phyloP scores from a whole-genome alignment of 73 alveolate genomes.

The Paramecium caudatum region DNA sequence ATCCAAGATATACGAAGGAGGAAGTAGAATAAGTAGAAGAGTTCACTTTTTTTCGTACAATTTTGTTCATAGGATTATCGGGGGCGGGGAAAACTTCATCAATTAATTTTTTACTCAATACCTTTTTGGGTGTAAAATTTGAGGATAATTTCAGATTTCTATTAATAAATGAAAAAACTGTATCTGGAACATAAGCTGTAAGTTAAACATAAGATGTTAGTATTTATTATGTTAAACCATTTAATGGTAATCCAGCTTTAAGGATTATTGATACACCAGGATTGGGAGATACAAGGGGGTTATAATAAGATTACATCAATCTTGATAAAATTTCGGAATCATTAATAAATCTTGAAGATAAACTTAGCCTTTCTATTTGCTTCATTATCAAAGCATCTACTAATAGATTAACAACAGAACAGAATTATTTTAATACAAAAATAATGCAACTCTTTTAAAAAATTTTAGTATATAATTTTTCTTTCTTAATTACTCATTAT shows the following conservation, averaged over 20 bases:
- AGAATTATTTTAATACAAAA: constrained; percentile 36
- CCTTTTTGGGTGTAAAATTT: constrained; percentile 67
- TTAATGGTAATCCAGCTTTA: constrained; percentile 57
- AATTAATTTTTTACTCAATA: constrained; percentile 68
- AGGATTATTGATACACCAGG: constrained; percentile 75
- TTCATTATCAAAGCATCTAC: constrained; percentile 46
- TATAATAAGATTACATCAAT: not conserved
- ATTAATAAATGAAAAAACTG: not conserved
- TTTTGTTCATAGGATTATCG: constrained; percentile 76
- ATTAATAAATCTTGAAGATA: not conserved
- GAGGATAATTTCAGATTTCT: constrained; percentile 77
- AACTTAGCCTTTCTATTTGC: constrained; percentile 57
- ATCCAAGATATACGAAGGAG: too few relatives aligned
- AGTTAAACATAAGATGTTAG: constrained; percentile 56
- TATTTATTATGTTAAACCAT: constrained; percentile 43
- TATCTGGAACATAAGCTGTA: not conserved
- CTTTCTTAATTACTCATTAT: constrained; percentile 63
- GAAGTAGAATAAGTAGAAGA: too few relatives aligned
- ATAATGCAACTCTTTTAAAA: constrained; percentile 62
- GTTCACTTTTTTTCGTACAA: too few relatives aligned
- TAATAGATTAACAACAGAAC: constrained; percentile 58
- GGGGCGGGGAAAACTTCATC: constrained; percentile 78
- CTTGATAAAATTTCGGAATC: not conserved
- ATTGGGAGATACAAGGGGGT: constrained; percentile 76
- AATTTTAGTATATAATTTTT: constrained; percentile 58